Conservation (phyloP, 257 asterid species). For the Nyctanthes arbortristis region DNA sequence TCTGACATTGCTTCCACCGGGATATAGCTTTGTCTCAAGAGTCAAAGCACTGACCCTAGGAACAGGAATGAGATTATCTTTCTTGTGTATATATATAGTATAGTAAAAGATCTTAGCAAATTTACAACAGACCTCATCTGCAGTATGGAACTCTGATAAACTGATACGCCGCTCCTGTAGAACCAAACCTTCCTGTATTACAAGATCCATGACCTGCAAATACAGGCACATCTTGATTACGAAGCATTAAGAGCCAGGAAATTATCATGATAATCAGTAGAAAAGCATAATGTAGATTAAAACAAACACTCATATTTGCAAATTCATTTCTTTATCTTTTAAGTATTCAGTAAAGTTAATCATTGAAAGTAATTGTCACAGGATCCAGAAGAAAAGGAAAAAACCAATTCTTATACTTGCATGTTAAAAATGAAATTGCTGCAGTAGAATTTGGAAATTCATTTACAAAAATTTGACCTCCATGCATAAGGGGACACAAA, state of each 20-base stretch:
- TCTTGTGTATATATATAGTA: not conserved
- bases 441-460: not conserved
- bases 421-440: not conserved
- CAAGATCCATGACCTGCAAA: conserved; percentile 77
- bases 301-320: not conserved
- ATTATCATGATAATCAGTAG: not conserved
- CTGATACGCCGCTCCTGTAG: conserved; percentile 69
- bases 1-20: not conserved
- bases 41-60: not conserved
- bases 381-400: conserved; percentile 1
- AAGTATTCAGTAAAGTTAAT: not conserved
- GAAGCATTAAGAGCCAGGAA: conserved; percentile 13
- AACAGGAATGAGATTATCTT: not conserved
- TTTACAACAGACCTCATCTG: conserved; percentile 72
- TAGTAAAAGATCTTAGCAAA: not conserved
- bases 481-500: not conserved
- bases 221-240: conserved; percentile 9
- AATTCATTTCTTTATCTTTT: too few species aligned
- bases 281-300: conserved; percentile 6
- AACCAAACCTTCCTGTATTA: conserved; percentile 51
- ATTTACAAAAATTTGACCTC: not conserved
- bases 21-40: not conserved
- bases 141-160: conserved; percentile 88
- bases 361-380: not conserved
- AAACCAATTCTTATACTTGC: not conserved